Conservation (phyloP, 176 grass and related monocot species). For the Aechmea fasciata region DNA sequence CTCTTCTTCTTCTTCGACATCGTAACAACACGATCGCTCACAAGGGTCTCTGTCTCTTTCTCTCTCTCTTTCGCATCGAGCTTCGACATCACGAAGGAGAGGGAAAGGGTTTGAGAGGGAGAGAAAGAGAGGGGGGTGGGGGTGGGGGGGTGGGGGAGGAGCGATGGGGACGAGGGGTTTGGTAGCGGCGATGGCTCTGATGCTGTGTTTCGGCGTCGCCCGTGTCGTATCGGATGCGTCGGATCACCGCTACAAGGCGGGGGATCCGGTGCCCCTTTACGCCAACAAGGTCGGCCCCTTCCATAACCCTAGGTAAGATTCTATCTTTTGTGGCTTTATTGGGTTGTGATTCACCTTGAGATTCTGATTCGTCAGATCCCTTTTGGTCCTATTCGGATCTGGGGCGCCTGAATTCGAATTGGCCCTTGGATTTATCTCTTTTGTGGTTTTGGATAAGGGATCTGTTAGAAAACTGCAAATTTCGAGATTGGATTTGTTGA, state of each 20-base stretch:
- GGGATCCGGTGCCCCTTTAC: constrained; percentile 5
- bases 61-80: too few species aligned
- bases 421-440: neutral
- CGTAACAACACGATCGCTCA: too few species aligned
- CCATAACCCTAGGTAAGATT: constrained; percentile 8
- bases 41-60: too few species aligned
- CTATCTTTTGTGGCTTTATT: neutral
- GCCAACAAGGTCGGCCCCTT: constrained; percentile 12
- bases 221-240: neutral
- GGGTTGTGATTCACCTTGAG: neutral
- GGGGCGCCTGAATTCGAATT: neutral
- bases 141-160: neutral
- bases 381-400: constrained; percentile 1
- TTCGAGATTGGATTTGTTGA: too few species aligned
- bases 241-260: constrained; percentile 8
- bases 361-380: neutral
- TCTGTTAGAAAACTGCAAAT: neutral
- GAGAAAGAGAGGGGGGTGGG: neutral
- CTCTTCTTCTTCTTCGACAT: too few species aligned
- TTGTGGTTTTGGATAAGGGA: neutral
- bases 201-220: neutral
- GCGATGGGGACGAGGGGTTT: constrained; percentile 1
- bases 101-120: neutral
- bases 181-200: neutral
- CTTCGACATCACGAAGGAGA: neutral